Evolutionary conservation across 164 flowering plant genomes (phyloP).

Genomic region (Dillenia turbinata): DNA sequence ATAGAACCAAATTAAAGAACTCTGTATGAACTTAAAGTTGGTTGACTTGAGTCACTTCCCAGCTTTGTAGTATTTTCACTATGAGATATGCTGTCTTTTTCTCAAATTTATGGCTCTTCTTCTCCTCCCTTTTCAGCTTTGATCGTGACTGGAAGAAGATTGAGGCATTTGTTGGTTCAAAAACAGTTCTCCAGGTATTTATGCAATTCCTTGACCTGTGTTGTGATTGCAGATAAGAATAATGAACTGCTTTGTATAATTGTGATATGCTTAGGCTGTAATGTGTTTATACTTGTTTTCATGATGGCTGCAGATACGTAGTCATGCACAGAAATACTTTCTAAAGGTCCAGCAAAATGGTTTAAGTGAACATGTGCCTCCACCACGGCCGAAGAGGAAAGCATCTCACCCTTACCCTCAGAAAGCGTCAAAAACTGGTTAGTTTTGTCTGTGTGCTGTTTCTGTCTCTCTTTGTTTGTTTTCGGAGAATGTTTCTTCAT

Average conservation of each 20-base stretch:
- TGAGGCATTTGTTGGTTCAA: slow-evolving; percentile 95
- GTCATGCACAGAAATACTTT: slow-evolving; percentile 95
- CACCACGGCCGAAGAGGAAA: slow-evolving; percentile 92
- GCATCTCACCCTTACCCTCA: slow-evolving; percentile 97
- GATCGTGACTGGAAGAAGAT: slow-evolving; percentile 99
- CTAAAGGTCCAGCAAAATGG: slow-evolving; percentile 88
- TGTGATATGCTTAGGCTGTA: too few relatives aligned
- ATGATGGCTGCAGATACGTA: slow-evolving; percentile 61
- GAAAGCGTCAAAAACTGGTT: slow-evolving; percentile 81
- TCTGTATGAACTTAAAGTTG: too few relatives aligned
- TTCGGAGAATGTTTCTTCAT: background rate
- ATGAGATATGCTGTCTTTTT: too few relatives aligned
- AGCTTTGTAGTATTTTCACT: too few relatives aligned
- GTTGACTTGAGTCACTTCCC: too few relatives aligned
- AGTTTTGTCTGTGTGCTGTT: slow-evolving; percentile 5
- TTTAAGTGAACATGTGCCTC: slow-evolving; percentile 82
- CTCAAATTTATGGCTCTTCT: too few relatives aligned
- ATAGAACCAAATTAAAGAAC: too few relatives aligned
- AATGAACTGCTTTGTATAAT: too few relatives aligned
- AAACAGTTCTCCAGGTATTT: slow-evolving; percentile 85
- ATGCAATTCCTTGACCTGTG: too few relatives aligned
- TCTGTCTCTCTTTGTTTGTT: background rate
- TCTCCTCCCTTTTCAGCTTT: slow-evolving; percentile 38
- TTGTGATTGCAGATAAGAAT: too few relatives aligned
- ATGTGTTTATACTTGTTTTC: background rate